Percentiles rank a stretch among this genome's conserved stretches.
Evolutionary conservation across 2,329 filamentous ascomycete species (phyloP).

Genomic region (Seiridium cupressi): DNA sequence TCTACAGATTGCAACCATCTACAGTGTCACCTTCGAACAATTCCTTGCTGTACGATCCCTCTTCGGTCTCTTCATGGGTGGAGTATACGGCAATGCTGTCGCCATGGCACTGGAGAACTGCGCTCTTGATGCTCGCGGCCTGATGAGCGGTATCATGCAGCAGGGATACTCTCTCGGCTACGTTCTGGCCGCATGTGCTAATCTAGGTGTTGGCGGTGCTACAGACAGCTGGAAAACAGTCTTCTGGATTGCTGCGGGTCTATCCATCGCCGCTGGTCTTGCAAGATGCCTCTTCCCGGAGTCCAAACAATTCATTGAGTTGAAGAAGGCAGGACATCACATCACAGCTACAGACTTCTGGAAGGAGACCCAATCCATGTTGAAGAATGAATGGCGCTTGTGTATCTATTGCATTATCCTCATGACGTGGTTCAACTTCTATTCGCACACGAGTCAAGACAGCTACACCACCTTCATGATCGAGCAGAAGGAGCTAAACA

Average conservation of each 20-base stretch:
- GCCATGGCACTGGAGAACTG: slow-evolving; percentile 76
- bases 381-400: slow-evolving; percentile 71
- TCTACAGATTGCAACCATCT: slow-evolving; percentile 74
- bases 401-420: slow-evolving; percentile 74
- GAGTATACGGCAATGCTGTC: slow-evolving; percentile 76
- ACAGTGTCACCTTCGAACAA: slow-evolving; percentile 66
- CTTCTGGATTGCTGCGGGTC: slow-evolving; percentile 69
- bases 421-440: slow-evolving; percentile 76
- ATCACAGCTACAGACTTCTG: slow-evolving; percentile 57
- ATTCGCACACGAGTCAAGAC: slow-evolving; percentile 78
- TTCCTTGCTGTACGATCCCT: slow-evolving; percentile 73
- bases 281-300: slow-evolving; percentile 70
- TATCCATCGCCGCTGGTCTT: slow-evolving; percentile 68
- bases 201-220: slow-evolving; percentile 67
- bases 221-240: slow-evolving; percentile 70
- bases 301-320: slow-evolving; percentile 71
- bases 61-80: slow-evolving; percentile 79
- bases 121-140: slow-evolving; percentile 68
- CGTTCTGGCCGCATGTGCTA: slow-evolving; percentile 73
- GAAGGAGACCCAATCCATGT: slow-evolving; percentile 66
- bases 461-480: slow-evolving; percentile 81
- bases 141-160: slow-evolving; percentile 81
- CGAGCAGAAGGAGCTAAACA: slow-evolving; percentile 66
- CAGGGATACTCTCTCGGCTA: slow-evolving; percentile 82
- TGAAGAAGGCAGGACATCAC: slow-evolving; percentile 58